A percentile compares a stretch with the other conserved stretches of the same genome.
phyloP scores from a whole-genome alignment of 2,329 filamentous ascomycete species.

The Claviceps sp. region DNA sequence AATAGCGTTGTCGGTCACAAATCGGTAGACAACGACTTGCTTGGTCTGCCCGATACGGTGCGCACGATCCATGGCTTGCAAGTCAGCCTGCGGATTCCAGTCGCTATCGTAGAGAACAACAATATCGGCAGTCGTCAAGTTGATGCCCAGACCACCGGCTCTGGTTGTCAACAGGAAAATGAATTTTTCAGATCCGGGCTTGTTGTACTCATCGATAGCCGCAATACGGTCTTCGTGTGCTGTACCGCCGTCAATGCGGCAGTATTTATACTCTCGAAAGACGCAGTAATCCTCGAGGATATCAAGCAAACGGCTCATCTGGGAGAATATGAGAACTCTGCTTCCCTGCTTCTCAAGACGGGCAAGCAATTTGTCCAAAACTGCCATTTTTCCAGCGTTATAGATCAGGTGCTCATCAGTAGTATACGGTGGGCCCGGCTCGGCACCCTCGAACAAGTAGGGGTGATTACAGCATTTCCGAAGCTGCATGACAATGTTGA shows the following conservation, averaged over 20 bases:
- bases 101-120: conserved; percentile 95
- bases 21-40: conserved; percentile 91
- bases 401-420: conserved; percentile 91
- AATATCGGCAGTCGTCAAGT: conserved; percentile 87
- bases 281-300: conserved; percentile 98
- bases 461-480: conserved; percentile 98
- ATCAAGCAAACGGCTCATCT: conserved; percentile 95
- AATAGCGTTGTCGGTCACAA: conserved; percentile 95
- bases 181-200: conserved; percentile 87
- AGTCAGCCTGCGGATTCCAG: conserved; percentile 96
- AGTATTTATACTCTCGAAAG: conserved; percentile 89
- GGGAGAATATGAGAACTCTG: conserved; percentile 95
- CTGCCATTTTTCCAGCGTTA: conserved; percentile 95
- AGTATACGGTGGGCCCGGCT: conserved; percentile 93
- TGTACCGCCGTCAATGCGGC: conserved; percentile 90
- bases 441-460: conserved; percentile 93
- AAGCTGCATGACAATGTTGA: conserved; percentile 99
- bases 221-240: conserved; percentile 96
- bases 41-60: conserved; percentile 98
- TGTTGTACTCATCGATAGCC: conserved; percentile 98
- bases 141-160: conserved; percentile 92
- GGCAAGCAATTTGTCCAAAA: conserved; percentile 80
- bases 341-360: conserved; percentile 78
- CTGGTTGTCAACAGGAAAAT: conserved; percentile 90
- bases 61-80: conserved; percentile 97